A percentile compares a stretch with the other conserved stretches of the same genome.
Evolutionary conservation across 2,329 filamentous ascomycete species (phyloP).

Genomic region (Botrytis byssoidea): DNA sequence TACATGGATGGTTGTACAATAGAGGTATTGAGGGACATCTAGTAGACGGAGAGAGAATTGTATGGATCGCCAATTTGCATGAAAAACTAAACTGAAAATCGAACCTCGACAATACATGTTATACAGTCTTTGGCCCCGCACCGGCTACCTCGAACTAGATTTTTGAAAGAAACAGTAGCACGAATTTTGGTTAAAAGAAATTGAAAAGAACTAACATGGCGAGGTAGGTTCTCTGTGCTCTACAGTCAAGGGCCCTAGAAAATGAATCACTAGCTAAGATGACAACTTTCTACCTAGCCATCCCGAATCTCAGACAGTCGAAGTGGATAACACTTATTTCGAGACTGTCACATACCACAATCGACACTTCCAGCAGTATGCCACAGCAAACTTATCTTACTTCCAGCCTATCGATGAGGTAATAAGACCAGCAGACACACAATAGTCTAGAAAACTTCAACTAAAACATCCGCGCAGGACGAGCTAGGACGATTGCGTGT

Average conservation of each 20-base stretch:
- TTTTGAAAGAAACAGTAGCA: not conserved
- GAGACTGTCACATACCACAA: constrained; percentile 60
- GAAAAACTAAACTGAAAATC: not conserved
- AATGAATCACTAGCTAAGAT: constrained; percentile 7
- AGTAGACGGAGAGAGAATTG: not conserved
- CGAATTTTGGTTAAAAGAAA: not conserved
- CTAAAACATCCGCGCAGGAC: constrained; percentile 47
- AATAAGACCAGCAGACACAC: constrained; percentile 28
- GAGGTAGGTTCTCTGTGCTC: not conserved
- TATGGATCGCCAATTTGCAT: constrained; percentile 4
- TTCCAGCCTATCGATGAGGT: constrained; percentile 73
- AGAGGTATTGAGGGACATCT: not conserved
- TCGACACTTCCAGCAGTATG: constrained; percentile 65
- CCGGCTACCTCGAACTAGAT: not conserved
- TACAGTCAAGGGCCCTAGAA: not conserved
- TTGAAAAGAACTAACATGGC: not conserved
- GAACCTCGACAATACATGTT: constrained; percentile 1
- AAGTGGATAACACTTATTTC: constrained; percentile 57
- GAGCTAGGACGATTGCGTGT: constrained; percentile 64
- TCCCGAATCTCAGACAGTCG: constrained; percentile 32
- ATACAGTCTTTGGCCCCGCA: not conserved
- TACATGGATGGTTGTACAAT: not conserved
- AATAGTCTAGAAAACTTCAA: not conserved
- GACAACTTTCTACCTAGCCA: constrained; percentile 2
- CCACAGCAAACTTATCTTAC: constrained; percentile 63